Conservation (phyloP, 441 rosid species). For the Eutrema salsugineum region DNA sequence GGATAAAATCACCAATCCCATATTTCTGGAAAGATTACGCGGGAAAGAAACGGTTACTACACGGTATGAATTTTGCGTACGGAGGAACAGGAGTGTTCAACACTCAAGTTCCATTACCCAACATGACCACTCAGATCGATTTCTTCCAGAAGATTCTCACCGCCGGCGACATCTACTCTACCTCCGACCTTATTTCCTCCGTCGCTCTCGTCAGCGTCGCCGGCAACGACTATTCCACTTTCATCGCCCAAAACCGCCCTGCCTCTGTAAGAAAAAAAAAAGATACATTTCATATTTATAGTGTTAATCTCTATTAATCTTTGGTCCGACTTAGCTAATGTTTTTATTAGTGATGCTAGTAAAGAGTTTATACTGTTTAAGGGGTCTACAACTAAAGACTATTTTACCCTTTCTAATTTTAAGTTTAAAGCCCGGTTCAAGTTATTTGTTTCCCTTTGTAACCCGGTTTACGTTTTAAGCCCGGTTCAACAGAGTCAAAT, state of each 20-base stretch:
- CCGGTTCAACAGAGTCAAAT: neutral
- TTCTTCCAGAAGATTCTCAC: conserved; percentile 43
- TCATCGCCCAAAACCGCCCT: conserved; percentile 44
- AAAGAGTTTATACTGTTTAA: neutral
- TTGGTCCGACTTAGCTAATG: neutral
- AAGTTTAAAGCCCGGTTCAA: neutral
- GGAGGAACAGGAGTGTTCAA: conserved; percentile 91
- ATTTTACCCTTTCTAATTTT: too few species aligned
- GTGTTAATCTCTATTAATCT: neutral
- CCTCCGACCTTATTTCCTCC: conserved; percentile 36
- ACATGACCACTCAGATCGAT: conserved; percentile 81
- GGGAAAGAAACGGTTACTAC: conserved; percentile 34
- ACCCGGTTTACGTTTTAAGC: too few species aligned
- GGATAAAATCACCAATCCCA: conserved; percentile 70
- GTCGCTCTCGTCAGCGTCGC: conserved; percentile 55
- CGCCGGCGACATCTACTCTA: conserved; percentile 35
- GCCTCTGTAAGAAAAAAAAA: conserved; percentile 34
- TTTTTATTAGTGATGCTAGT: too few species aligned
- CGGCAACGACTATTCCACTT: conserved; percentile 71
- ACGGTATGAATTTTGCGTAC: conserved; percentile 79
- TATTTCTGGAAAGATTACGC: conserved; percentile 50
- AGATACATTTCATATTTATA: neutral
- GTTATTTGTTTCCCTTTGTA: neutral
- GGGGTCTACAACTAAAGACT: too few species aligned
- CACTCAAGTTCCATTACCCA: conserved; percentile 43